Percentiles rank a stretch among this genome's conserved stretches.
These are phyloP conservation scores for Carex sylvatica DNA, from an alignment of 202 grass and related monocot species.

Conservation along the genomic window DNA sequence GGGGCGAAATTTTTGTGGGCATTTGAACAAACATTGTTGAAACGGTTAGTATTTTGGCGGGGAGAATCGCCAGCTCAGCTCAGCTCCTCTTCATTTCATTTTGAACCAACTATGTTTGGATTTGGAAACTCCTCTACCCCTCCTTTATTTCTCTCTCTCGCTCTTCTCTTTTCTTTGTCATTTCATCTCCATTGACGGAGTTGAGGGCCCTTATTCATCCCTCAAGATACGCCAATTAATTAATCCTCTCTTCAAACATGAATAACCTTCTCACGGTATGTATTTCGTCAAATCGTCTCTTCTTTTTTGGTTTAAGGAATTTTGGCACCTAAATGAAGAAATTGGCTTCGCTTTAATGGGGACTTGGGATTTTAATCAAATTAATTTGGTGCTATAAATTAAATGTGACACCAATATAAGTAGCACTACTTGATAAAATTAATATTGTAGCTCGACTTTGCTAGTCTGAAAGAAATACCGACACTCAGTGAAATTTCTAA, in stretches of 20 bases:
- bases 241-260: slow-evolving; percentile 22
- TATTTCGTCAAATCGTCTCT: not conserved
- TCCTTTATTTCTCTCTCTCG: not conserved
- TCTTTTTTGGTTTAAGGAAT: not conserved
- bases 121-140: not conserved
- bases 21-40: not conserved
- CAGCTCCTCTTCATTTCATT: not conserved
- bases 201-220: slow-evolving; percentile 8
- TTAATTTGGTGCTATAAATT: slow-evolving; percentile 1
- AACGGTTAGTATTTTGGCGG: slow-evolving; percentile 33
- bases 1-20: not conserved
- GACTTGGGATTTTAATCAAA: not conserved
- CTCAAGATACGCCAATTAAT: not conserved
- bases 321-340: not conserved
- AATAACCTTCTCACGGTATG: slow-evolving; percentile 48
- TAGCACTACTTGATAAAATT: not conserved
- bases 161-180: slow-evolving; percentile 11
- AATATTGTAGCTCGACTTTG: not conserved
- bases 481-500: not conserved
- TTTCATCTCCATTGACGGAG: slow-evolving; percentile 13
- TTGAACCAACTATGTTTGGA: not conserved
- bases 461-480: not conserved
- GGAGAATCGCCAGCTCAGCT: slow-evolving; percentile 18
- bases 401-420: not conserved
- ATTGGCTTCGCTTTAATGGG: not conserved